phyloP scores from a whole-genome alignment of 768 basidiomycete genomes.

The Suillus variegatus region DNA sequence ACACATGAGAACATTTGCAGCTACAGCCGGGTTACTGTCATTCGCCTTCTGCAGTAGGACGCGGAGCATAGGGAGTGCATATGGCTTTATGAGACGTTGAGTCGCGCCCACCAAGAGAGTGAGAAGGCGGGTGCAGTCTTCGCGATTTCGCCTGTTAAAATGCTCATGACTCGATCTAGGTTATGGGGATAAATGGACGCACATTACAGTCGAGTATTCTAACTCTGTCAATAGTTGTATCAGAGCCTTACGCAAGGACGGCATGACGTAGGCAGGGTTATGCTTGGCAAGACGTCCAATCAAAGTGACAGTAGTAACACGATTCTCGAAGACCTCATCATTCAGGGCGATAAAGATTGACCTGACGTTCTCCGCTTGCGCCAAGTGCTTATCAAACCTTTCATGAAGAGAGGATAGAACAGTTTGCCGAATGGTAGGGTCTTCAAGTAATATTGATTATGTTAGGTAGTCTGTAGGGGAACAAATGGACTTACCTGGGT shows the following conservation, averaged over 20 bases:
- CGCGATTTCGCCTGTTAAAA: slow-evolving; percentile 69
- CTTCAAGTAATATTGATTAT: slow-evolving; percentile 30
- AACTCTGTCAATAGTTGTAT: slow-evolving; percentile 96
- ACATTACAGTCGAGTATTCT: slow-evolving; percentile 90
- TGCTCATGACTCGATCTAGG: neutral
- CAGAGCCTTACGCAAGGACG: slow-evolving; percentile 90
- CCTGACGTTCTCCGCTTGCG: slow-evolving; percentile 98
- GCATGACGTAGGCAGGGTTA: slow-evolving; percentile 99
- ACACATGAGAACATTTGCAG: slow-evolving; percentile 91
- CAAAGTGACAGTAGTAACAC: slow-evolving; percentile 84
- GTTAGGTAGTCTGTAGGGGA: slow-evolving; percentile 2
- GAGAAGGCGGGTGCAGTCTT: slow-evolving; percentile 90
- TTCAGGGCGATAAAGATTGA: slow-evolving; percentile 97
- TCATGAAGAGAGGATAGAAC: slow-evolving; percentile 88
- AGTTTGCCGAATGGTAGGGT: slow-evolving; percentile 79
- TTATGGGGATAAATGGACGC: slow-evolving; percentile 38
- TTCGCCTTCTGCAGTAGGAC: slow-evolving; percentile 89
- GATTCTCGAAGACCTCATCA: slow-evolving; percentile 93
- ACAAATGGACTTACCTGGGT: slow-evolving; percentile 67
- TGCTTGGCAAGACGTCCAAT: slow-evolving; percentile 93
- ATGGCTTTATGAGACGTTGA: slow-evolving; percentile 92
- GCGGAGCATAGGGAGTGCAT: slow-evolving; percentile 91
- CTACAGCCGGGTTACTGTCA: slow-evolving; percentile 83
- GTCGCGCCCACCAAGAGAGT: slow-evolving; percentile 90
- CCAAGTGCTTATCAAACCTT: slow-evolving; percentile 94